Base-by-base conservation (phyloP, 129 eudicot genomes). In the Daucus carota region DNA sequence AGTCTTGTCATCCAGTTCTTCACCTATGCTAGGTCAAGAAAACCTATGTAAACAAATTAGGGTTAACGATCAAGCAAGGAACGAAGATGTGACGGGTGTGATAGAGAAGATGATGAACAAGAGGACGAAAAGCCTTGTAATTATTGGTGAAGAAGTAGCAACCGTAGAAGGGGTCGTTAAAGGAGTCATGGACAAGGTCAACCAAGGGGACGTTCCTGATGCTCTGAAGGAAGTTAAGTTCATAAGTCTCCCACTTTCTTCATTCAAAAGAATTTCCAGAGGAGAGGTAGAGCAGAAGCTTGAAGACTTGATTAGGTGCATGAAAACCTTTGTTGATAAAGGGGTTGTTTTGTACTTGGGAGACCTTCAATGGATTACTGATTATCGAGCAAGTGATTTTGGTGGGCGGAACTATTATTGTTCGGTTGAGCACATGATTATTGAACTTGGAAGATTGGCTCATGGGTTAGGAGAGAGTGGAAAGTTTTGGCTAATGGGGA, bases 311-410 rank as follows among this genome's bases (percentile, higher is more conserved):
- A 38, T 90, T 17, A 82, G 82, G 66, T 73, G 88, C n/a, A 91
- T 90, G 60, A 88, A 82, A 73, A 84, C 85, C 72, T 84, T 78
- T 48, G 42, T 81, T 26, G 76, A 48, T 18, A 89, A 82, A 80
- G 98, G 96, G 62, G 86, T 89, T 34, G 77, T 93, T 36, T 75
- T 93, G 70, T 89, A 88, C 52, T 80, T 93, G 70, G 97, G 96
- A 31, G 97, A 93, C 79, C 86, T 93, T 26, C 87, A 89, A 72
- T 93, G 98, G 98, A 86, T 87, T 63, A 76, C 52, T 46, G 97
- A 93, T 54, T 88, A 80, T 60, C 83, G 92, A 73, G 85, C 75
- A 24, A 83, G 78, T 70, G 73, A 68, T 57, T 41, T 59, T 12
- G 4, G 47, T 81, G 75, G 84, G 48, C 48, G 86, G 46, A 70